Evolutionary conservation across 371 early-diverging fungal species (phyloP), one percentile per base, ranked within the genome.

Genomic region (Mucor irregularis): DNA sequence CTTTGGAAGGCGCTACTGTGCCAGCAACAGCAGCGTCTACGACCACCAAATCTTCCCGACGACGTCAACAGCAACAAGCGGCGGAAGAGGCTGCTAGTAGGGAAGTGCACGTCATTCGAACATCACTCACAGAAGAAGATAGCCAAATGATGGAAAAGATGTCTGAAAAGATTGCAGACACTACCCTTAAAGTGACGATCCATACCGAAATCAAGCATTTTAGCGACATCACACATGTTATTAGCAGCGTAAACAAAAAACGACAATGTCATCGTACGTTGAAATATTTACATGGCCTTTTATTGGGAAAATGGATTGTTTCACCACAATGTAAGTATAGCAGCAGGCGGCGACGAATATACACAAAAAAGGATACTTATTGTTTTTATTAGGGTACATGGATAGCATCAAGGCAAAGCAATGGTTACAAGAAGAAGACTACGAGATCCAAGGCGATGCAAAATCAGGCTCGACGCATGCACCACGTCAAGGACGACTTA

Each of bases 271-370:
- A 49, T 9, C 31, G 78, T 25, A 74, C 78, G 11, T 51, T 70
- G 9, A 77, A 77, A 40, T 77, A 77, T 44, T 42, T 74, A 0
- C 60, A 58, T 17, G 69, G 70, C 4, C 49, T 74, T 3, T 26
- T 77, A 8, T 44, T 40, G 19, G 78, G 78, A 3, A 70, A 64
- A 50, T 77, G 78, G 78, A 58, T 77, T 16, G 68, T 77, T 0
- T 58, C 67, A 17, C 50, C 39, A 0, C n/a, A 49, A 26, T 77
- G 78, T 69, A 71, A 57, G 66, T 53, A 28, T 25, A 17, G 10
- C 4, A 17, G 19, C 25, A 24, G 5, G 11, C 16, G n/a, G 14
- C 3, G 16, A 22, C 29, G 26, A 30, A 28, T 38, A 34, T 34
- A 31, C 19, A 43, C 34, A 8, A 9, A 21, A 4, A 16, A 16